Base-by-base conservation (phyloP, 2,329 filamentous ascomycete species). In the Albifimbria verrucaria region DNA sequence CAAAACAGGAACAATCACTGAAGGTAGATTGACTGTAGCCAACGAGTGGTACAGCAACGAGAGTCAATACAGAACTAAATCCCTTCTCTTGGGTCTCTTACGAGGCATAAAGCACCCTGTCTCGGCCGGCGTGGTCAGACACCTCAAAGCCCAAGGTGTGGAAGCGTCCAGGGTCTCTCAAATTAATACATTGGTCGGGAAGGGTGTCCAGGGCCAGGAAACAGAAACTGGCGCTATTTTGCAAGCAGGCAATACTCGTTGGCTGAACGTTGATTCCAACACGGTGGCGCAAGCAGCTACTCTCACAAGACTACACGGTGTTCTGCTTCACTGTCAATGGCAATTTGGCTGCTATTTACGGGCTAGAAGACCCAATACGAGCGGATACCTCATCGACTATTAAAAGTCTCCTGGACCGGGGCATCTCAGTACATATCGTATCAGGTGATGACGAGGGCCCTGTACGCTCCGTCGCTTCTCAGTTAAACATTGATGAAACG, bases 1-100 rank as follows among this genome's bases (percentile, higher is more conserved):
- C 73, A 93, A 93, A 69, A 93, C 90, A 0, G 89, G 89, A 0
- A 93, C 89, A 0, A 66, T 93, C 9, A 92, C 89, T 0, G 65
- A 74, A 23, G 86, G 85, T 0, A 74, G 77, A 2, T 60, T 88
- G 26, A 67, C 71, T 44, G 67, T 82, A 51, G 64, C 65, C 54
- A 23, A 11, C 11, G 57, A 59, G 5, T 21, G 54, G 21, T 52
- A 24, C n/a, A 4, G 52, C 18, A 42, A 21, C 1, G 47, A 55
- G 0, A n/a, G 11, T n/a, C 32, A n/a, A 12, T 20, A 55, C 1
- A 23, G 49, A 0, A 52, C 63, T 32, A 45, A 15, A 4, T 39
- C 60, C 1, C 52, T 67, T 2, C 65, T 71, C 3, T 52, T 68
- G 15, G 68, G 68, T 2, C 55, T 74, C 2, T 59, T 77, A 2